These are phyloP conservation scores for Heimioporus sp. DNA, from an alignment of 768 basidiomycete genomes.

Conservation along the genomic window DNA sequence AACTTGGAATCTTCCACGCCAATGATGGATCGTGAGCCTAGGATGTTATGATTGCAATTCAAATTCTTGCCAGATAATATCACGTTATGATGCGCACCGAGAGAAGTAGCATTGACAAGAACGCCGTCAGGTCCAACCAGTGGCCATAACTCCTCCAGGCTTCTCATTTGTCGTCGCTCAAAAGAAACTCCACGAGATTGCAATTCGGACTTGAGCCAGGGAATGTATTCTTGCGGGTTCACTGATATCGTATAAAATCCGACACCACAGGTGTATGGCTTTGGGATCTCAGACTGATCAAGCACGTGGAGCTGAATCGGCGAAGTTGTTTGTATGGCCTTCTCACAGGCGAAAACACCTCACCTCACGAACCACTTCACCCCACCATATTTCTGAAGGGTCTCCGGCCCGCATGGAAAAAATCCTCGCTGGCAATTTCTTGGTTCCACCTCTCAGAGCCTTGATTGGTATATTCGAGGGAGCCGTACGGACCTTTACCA, in stretches of 20 bases:
- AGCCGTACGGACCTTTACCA: conserved; percentile 34
- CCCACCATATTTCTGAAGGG: conserved; percentile 36
- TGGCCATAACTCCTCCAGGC: conserved; percentile 46
- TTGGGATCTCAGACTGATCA: conserved; percentile 34
- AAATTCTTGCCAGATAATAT: not conserved
- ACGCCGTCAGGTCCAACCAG: conserved; percentile 35
- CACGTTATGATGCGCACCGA: conserved; percentile 39
- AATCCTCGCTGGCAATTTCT: conserved; percentile 39
- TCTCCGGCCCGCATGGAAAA: conserved; percentile 25
- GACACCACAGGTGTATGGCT: conserved; percentile 35
- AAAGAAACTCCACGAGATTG: conserved; percentile 41
- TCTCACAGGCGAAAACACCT: conserved; percentile 6
- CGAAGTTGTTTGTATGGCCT: not conserved
- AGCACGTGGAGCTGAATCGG: conserved; percentile 32
- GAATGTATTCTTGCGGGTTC: conserved; percentile 50
- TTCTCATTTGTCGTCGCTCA: conserved; percentile 39
- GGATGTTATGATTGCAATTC: not conserved
- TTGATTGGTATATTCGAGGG: not conserved
- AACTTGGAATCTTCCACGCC: conserved; percentile 78
- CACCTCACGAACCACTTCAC: conserved; percentile 39
- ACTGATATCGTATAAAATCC: conserved; percentile 47
- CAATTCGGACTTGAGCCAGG: conserved; percentile 45
- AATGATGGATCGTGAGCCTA: conserved; percentile 68
- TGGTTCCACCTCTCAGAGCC: conserved; percentile 1
- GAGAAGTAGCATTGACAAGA: conserved; percentile 56